phyloP scores from a whole-genome alignment of 768 basidiomycete genomes.

The Exidia glandulosa region DNA sequence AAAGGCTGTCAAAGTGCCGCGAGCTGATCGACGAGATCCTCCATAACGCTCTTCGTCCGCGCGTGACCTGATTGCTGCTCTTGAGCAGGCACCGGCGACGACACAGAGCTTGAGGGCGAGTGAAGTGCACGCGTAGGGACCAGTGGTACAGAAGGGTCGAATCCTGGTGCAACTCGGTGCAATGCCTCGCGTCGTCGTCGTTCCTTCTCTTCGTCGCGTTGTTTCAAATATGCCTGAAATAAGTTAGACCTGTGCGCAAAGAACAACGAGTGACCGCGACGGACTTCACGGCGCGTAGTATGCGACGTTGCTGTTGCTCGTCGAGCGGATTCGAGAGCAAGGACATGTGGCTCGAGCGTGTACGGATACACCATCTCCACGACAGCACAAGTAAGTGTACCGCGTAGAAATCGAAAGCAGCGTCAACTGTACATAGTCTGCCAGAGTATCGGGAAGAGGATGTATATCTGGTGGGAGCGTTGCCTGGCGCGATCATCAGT shows the following conservation, averaged over 20 bases:
- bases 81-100: conserved; percentile 8
- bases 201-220: conserved; percentile 69
- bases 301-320: conserved; percentile 55
- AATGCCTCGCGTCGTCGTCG: conserved; percentile 54
- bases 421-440: conserved; percentile 80
- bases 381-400: conserved; percentile 9
- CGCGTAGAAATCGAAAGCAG: too few relatives aligned
- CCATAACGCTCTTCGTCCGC: conserved; percentile 51
- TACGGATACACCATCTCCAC: conserved; percentile 91
- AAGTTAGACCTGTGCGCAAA: too few relatives aligned
- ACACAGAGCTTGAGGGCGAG: conserved; percentile 12
- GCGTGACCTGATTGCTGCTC: conserved; percentile 4
- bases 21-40: conserved; percentile 70
- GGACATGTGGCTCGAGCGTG: conserved; percentile 78
- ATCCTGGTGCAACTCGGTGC: conserved; percentile 72
- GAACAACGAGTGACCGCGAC: too few relatives aligned
- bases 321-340: conserved; percentile 65
- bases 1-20: too few relatives aligned
- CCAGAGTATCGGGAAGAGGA: conserved; percentile 83
- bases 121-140: conserved; percentile 36
- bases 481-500: conserved; percentile 37
- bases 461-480: conserved; percentile 86
- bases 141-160: conserved; percentile 54
- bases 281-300: conserved; percentile 58
- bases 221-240: not conserved